Conservation (phyloP, 257 asterid genomes). For the Phtheirospermum japonicum region DNA sequence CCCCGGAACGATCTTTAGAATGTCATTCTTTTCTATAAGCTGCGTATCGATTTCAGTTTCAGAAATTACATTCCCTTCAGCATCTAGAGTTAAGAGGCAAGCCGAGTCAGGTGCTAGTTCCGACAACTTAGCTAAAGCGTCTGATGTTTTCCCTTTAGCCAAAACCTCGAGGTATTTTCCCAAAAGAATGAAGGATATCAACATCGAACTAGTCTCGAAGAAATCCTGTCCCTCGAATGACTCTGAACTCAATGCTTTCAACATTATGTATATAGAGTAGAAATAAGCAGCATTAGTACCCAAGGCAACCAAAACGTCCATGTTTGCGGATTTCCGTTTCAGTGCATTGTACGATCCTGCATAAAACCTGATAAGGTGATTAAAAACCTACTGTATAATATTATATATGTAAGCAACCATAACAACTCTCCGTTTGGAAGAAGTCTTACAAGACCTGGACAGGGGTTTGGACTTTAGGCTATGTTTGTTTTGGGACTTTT, state of each 20-base stretch:
- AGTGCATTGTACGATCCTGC: constrained; percentile 92
- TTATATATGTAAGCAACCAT: background rate
- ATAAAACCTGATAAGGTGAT: constrained; percentile 71
- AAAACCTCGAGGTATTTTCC: constrained; percentile 92
- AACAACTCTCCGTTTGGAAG: background rate
- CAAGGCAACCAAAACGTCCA: constrained; percentile 98
- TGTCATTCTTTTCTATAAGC: constrained; percentile 79
- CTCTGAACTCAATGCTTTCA: constrained; percentile 65
- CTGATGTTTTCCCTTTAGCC: constrained; percentile 94
- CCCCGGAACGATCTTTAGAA: constrained; percentile 92
- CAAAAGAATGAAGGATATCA: constrained; percentile 92
- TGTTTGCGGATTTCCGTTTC: constrained; percentile 81
- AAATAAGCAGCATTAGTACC: constrained; percentile 98
- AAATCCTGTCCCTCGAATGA: constrained; percentile 95
- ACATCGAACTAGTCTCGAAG: constrained; percentile 97
- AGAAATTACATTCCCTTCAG: constrained; percentile 68
- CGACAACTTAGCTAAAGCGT: constrained; percentile 90
- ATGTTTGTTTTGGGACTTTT: no score
- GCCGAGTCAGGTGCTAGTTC: constrained; percentile 93
- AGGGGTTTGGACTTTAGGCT: no score
- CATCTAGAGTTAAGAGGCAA: constrained; percentile 67
- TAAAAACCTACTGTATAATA: constrained; percentile 22
- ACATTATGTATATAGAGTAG: constrained; percentile 72
- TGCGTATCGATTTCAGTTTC: constrained; percentile 80
- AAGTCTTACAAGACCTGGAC: no score